phyloP scores from a whole-genome alignment of 176 grass and related monocot species.

The Oryza glaberrima region DNA sequence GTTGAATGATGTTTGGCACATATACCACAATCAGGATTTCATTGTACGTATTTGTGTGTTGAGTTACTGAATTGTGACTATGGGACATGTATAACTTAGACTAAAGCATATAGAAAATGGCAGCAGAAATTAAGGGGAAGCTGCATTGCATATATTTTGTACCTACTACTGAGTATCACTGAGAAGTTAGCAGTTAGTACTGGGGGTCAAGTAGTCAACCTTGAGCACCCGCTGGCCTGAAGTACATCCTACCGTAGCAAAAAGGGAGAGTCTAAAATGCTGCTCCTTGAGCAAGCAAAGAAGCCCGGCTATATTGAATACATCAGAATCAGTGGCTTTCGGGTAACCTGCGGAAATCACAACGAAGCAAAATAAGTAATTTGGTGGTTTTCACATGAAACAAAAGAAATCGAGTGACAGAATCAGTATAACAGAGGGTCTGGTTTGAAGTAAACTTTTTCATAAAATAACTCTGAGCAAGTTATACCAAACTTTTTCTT shows the following conservation, averaged over 20 bases:
- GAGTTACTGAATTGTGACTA: not conserved
- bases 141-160: not conserved
- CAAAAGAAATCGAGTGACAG: not conserved
- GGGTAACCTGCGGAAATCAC: conserved; percentile 63
- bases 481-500: not conserved
- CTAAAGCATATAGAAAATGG: not conserved
- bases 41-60: not conserved
- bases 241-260: conserved; percentile 21
- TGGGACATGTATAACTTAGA: not conserved
- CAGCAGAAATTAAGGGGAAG: not conserved
- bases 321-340: conserved; percentile 80
- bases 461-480: not conserved
- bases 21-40: not conserved
- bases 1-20: not conserved
- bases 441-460: not conserved
- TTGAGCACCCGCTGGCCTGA: conserved; percentile 11
- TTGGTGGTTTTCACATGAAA: conserved; percentile 10
- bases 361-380: conserved; percentile 41
- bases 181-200: conserved; percentile 37
- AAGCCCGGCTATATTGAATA: conserved; percentile 31
- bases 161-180: not conserved
- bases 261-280: conserved; percentile 17
- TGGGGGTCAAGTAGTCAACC: conserved; percentile 8
- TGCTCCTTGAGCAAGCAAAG: conserved; percentile 24
- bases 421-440: conserved; percentile 6